Conservation (phyloP, 176 grass and related monocot genomes). For the Pharus latifolius region DNA sequence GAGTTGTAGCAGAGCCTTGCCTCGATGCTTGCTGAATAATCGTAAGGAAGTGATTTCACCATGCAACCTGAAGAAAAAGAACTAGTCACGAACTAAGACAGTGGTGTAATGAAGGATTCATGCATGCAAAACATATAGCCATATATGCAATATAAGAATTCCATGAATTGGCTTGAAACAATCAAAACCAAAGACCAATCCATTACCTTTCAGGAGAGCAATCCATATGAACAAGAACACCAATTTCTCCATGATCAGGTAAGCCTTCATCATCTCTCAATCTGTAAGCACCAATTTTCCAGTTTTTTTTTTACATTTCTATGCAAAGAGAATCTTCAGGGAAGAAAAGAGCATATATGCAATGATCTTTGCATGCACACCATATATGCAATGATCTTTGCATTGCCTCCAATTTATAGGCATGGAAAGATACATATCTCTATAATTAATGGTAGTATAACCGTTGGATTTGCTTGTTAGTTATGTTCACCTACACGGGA, state of each 20-base stretch:
- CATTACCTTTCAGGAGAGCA: constrained; percentile 30
- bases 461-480: constrained; percentile 31
- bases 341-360: background rate
- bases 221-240: constrained; percentile 20
- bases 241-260: background rate
- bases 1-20: constrained; percentile 26
- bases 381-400: constrained; percentile 21
- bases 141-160: background rate
- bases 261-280: background rate
- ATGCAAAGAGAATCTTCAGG: background rate
- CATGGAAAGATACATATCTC: background rate
- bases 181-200: background rate
- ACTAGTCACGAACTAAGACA: background rate
- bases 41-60: constrained; percentile 45
- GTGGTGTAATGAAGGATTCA: background rate
- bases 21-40: constrained; percentile 62
- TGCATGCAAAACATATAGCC: background rate
- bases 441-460: constrained; percentile 8
- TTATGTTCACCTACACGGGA: constrained; percentile 30
- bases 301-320: background rate
- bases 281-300: background rate
- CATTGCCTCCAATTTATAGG: constrained; percentile 29
- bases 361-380: background rate
- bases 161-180: background rate
- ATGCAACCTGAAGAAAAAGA: background rate